Base-by-base conservation (phyloP, 805 yeast genomes). In the Nadsonia fulvescens region DNA sequence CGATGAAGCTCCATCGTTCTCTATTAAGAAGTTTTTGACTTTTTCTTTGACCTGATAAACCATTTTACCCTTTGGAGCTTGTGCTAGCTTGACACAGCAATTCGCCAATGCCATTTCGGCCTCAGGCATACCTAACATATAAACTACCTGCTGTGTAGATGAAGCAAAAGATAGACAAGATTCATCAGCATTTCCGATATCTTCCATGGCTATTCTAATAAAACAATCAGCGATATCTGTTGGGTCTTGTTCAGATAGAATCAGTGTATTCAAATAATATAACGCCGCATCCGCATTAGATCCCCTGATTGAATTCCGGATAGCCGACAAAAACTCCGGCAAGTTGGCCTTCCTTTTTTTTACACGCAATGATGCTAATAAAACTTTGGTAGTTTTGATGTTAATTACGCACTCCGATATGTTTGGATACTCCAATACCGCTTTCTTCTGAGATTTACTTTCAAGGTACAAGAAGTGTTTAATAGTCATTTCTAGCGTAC, bases 261-360 rank as follows among this genome's bases (percentile, higher is more conserved):
- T 55, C 98, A 89, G 89, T 23, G 82, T 59, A 1, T 72, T 83
- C 14, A 89, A 51, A 42, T 89, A 89, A 46, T 70, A 82, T 33
- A 89, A 51, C 0, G 95, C 72, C 0, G 95, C 96, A 53, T 89
- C 79, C 1, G 82, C 73, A 40, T 83, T 72, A 0, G 77, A 63
- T 0, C 98, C 98, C 29, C 98, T 58, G 1, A 89, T 65, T 0
- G 93, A 66, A 43, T 89, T 89, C 51, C 89, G 98, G 37, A 86
- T 76, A 1, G 96, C 96, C n/a, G 93, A 77, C 4, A 89, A 89
- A 1, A 92, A 68, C 46, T 89, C 98, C n/a, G n/a, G n/a, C n/a
- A n/a, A n/a, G n/a, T n/a, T n/a, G n/a, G n/a, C n/a, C n/a, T n/a
- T n/a, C n/a, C n/a, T n/a, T n/a, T n/a, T n/a, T n/a, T n/a, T n/a